Percentiles rank a stretch among this genome's conserved stretches.
These are phyloP conservation scores for Talaromyces thailandensis DNA, from an alignment of 495 filamentous ascomycete genomes.

Conservation along the genomic window DNA sequence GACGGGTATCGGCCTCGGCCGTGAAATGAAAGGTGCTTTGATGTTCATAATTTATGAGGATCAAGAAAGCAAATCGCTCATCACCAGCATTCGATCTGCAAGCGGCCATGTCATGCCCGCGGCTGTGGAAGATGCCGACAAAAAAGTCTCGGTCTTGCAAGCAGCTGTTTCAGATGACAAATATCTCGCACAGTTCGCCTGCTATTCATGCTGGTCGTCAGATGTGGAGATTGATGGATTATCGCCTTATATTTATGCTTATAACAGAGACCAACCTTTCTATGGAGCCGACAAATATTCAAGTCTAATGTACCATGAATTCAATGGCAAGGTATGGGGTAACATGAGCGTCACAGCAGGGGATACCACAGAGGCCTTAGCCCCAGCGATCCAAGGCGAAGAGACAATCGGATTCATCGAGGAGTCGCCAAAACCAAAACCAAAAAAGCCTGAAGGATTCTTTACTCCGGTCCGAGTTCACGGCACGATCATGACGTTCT, in stretches of 20 bases:
- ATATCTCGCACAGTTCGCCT: conserved; percentile 1
- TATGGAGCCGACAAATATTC: conserved; percentile 4
- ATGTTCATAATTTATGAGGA: conserved; percentile 9
- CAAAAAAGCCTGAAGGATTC: background rate
- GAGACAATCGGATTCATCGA: background rate
- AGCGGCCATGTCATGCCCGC: conserved; percentile 6
- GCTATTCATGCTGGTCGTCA: conserved; percentile 6
- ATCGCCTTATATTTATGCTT: conserved; percentile 2
- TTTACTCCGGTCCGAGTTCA: conserved; percentile 2
- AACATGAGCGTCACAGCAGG: background rate
- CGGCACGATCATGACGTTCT: conserved; percentile 5
- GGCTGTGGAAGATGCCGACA: background rate
- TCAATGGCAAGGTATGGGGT: background rate
- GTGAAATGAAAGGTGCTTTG: conserved; percentile 4
- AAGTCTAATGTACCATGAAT: background rate
- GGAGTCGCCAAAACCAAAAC: background rate
- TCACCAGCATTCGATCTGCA: conserved; percentile 5
- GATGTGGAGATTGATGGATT: background rate
- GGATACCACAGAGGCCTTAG: background rate
- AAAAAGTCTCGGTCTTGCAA: conserved; percentile 2
- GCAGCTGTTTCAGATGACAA: background rate
- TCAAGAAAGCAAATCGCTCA: background rate
- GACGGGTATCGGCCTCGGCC: conserved; percentile 2
- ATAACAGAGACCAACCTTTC: conserved; percentile 6
- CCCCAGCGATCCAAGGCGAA: background rate